phyloP scores from a whole-genome alignment of 2,329 filamentous ascomycete genomes.

The Fusarium annulatum region DNA sequence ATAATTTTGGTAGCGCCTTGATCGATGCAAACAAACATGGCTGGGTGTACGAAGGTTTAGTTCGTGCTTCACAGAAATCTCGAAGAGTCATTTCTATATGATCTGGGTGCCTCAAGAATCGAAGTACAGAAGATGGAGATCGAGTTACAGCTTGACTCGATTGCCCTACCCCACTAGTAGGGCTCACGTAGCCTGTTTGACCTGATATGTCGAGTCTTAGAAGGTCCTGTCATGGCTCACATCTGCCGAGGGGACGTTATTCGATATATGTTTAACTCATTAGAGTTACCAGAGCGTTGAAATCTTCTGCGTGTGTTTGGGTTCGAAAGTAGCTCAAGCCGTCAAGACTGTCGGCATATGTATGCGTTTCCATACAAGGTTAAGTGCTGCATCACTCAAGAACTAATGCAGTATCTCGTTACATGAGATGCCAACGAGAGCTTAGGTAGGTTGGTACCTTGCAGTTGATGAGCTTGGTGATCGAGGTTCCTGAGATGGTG shows the following conservation, averaged over 20 bases:
- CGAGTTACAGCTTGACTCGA: not conserved
- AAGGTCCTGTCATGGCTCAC: not conserved
- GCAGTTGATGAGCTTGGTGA: not conserved
- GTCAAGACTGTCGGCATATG: not conserved
- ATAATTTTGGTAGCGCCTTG: not conserved
- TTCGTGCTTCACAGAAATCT: not conserved
- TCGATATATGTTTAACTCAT: not conserved
- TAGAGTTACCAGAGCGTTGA: not conserved
- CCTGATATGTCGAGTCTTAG: not conserved
- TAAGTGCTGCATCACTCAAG: not conserved
- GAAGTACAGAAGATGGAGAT: not conserved
- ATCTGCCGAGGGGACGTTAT: constrained; percentile 2
- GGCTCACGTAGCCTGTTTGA: not conserved
- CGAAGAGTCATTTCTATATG: not conserved
- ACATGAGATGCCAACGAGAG: not conserved
- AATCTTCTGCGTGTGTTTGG: not conserved
- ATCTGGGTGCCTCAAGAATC: not conserved
- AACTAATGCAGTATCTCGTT: not conserved
- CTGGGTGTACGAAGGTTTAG: not conserved
- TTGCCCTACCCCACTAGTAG: constrained; percentile 12
- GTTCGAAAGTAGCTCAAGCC: not conserved
- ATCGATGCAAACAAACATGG: not conserved
- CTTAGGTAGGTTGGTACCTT: not conserved
- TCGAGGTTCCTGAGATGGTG: not conserved
- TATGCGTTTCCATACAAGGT: not conserved